Conservation (phyloP, 2,329 filamentous ascomycete species). For the Trichophyton mentagrophytes region DNA sequence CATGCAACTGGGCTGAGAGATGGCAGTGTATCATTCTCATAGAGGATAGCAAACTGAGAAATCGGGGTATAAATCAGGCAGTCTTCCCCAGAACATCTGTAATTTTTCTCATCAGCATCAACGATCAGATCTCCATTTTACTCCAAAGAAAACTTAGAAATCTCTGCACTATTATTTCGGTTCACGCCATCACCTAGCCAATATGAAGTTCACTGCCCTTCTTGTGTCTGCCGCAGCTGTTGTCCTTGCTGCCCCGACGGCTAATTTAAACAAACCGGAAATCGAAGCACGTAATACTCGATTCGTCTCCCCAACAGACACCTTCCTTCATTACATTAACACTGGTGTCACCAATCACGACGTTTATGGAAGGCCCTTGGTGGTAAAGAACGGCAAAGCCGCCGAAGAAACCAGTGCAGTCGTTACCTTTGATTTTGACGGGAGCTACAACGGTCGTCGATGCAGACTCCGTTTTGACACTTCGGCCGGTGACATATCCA, state of each 20-base stretch:
- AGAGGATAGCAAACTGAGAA: not conserved
- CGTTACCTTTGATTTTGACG: conserved; percentile 16
- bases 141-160: not conserved
- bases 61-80: conserved; percentile 6
- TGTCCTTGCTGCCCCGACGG: conserved; percentile 9
- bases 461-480: conserved; percentile 19
- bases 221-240: conserved; percentile 9
- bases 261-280: not conserved
- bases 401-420: conserved; percentile 16
- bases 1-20: not conserved
- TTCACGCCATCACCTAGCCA: not conserved
- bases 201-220: conserved; percentile 13
- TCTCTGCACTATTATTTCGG: not conserved
- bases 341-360: conserved; percentile 15
- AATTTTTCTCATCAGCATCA: not conserved
- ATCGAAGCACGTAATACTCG: conserved; percentile 9
- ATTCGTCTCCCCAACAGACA: conserved; percentile 14
- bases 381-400: conserved; percentile 16
- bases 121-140: not conserved
- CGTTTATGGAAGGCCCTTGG: conserved; percentile 16
- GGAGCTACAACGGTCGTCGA: conserved; percentile 11
- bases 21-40: not conserved
- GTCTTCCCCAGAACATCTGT: not conserved
- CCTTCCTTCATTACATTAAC: conserved; percentile 17
- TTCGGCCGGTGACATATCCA: conserved; percentile 14